Conservation (phyloP, 257 asterid genomes). For the Solanum lycopersicoides region DNA sequence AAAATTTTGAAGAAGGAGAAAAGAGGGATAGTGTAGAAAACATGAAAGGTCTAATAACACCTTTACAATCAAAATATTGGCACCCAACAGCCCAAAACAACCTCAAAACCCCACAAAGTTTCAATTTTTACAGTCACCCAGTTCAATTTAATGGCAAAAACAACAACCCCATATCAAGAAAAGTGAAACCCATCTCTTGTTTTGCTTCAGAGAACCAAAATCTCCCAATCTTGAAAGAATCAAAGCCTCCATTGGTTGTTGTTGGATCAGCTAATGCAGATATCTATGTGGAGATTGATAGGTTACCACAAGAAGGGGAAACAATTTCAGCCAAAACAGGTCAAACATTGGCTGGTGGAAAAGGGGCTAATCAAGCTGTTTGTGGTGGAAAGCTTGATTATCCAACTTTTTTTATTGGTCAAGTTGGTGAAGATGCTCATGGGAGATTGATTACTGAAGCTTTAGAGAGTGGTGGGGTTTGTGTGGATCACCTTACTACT, state of each 20-base stretch:
- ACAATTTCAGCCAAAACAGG: slow-evolving; percentile 77
- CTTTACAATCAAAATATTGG: slow-evolving; percentile 35
- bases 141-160: slow-evolving; percentile 11
- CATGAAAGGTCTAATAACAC: slow-evolving; percentile 36
- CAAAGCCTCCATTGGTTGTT: slow-evolving; percentile 58
- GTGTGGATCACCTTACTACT: slow-evolving; percentile 39
- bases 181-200: slow-evolving; percentile 28
- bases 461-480: slow-evolving; percentile 57
- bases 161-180: slow-evolving; percentile 12
- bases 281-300: slow-evolving; percentile 77
- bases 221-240: slow-evolving; percentile 3
- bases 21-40: neutral
- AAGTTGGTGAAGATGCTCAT: slow-evolving; percentile 83
- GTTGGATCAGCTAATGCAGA: slow-evolving; percentile 99
- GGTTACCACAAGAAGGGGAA: slow-evolving; percentile 81
- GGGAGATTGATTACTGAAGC: slow-evolving; percentile 73
- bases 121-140: slow-evolving; percentile 3
- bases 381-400: slow-evolving; percentile 59
- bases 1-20: neutral
- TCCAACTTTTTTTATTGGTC: slow-evolving; percentile 84
- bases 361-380: slow-evolving; percentile 96
- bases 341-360: slow-evolving; percentile 83
- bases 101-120: slow-evolving; percentile 4
- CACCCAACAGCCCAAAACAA: slow-evolving; percentile 6
- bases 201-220: slow-evolving; percentile 15